Percentiles rank a stretch among this genome's conserved stretches.
Conservation (phyloP, 1,139 yeast genomes). For the Geotrichum reessii region DNA sequence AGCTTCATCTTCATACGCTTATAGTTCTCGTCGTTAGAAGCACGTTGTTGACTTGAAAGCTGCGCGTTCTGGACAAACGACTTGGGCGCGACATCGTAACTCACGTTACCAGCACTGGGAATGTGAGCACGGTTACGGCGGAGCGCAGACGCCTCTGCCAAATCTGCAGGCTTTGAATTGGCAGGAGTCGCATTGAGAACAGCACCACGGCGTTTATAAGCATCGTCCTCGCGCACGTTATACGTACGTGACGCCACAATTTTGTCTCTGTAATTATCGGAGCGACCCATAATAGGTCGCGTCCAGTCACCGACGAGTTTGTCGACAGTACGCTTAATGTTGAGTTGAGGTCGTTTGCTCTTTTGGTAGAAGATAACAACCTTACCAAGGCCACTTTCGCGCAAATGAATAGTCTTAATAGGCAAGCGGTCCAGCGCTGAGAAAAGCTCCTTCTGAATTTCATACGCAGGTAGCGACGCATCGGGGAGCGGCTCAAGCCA, state of each 20-base stretch:
- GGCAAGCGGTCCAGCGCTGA: constrained; percentile 71
- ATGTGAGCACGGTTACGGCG: constrained; percentile 87
- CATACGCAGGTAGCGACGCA: constrained; percentile 94
- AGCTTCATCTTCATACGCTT: constrained; percentile 60
- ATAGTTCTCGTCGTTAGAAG: constrained; percentile 60
- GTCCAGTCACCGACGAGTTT: constrained; percentile 95
- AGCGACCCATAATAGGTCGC: constrained; percentile 92
- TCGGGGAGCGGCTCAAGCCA: constrained; percentile 99
- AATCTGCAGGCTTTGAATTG: constrained; percentile 43
- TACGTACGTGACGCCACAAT: constrained; percentile 65
- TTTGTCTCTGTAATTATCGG: constrained; percentile 90
- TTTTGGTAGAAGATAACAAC: constrained; percentile 91
- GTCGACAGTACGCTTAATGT: constrained; percentile 82
- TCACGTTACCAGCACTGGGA: constrained; percentile 82
- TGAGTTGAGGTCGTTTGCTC: constrained; percentile 81
- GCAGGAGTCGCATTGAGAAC: constrained; percentile 22
- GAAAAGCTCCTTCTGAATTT: constrained; percentile 85
- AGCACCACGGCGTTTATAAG: constrained; percentile 21
- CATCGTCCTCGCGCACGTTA: constrained; percentile 43
- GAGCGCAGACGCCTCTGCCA: constrained; percentile 88
- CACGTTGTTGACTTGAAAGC: constrained; percentile 47
- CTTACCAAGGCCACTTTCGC: constrained; percentile 92
- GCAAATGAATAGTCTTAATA: constrained; percentile 88
- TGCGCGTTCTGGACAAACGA: constrained; percentile 44
- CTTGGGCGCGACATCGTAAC: constrained; percentile 85